phyloP scores from a whole-genome alignment of 2,329 filamentous ascomycete genomes.

The Sphaceloma murrayae region DNA sequence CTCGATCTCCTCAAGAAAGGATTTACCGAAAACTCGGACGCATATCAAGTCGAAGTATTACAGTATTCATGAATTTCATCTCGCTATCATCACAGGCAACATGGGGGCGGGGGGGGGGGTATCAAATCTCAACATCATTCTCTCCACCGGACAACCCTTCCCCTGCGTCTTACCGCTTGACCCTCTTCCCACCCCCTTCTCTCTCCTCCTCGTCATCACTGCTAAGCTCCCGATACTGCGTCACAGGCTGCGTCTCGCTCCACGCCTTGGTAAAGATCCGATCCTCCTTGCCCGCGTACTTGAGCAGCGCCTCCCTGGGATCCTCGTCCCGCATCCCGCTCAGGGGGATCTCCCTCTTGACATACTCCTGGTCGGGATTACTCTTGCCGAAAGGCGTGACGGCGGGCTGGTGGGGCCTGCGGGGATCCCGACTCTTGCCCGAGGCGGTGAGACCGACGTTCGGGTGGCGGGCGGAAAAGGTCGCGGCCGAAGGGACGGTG shows the following conservation, averaged over 20 bases:
- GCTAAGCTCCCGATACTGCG: conserved; percentile 81
- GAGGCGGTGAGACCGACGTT: conserved; percentile 68
- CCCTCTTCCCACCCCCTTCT: conserved; percentile 52
- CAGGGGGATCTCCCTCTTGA: conserved; percentile 78
- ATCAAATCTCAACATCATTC: background rate
- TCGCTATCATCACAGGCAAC: no score
- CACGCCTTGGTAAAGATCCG: conserved; percentile 92
- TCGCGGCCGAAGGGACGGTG: conserved; percentile 33
- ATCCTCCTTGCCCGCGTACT: conserved; percentile 90
- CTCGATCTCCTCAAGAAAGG: no score
- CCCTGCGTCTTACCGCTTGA: conserved; percentile 13
- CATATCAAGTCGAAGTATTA: no score
- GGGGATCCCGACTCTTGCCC: conserved; percentile 67
- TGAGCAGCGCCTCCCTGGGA: conserved; percentile 82
- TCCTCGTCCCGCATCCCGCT: conserved; percentile 94
- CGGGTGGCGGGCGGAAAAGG: conserved; percentile 52
- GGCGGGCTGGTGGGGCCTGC: conserved; percentile 72
- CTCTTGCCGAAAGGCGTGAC: conserved; percentile 85
- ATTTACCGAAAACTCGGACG: no score
- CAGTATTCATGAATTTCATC: no score
- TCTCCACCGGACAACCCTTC: background rate
- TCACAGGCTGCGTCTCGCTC: conserved; percentile 82
- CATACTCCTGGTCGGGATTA: conserved; percentile 81
- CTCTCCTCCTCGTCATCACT: conserved; percentile 67
- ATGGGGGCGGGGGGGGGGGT: no score